Evolutionary conservation across 2,329 filamentous ascomycete genomes (phyloP).

Genomic region (Grosmannia serpens): DNA sequence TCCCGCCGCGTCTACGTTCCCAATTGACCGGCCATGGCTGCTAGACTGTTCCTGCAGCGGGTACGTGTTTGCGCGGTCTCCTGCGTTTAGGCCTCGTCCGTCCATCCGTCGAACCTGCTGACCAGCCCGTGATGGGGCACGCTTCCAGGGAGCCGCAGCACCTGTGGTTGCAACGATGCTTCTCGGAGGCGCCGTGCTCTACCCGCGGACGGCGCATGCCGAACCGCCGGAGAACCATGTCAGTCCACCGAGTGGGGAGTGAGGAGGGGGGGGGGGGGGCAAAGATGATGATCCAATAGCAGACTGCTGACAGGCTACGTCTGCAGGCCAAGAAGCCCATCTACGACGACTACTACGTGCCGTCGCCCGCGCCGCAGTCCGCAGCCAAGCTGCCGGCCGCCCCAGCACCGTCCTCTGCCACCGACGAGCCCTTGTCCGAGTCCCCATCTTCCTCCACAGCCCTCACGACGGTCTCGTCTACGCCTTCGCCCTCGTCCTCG

Average conservation of each 20-base stretch:
- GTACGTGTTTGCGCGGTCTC: conserved; percentile 23
- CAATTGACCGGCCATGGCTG: conserved; percentile 36
- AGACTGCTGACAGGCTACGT: not conserved
- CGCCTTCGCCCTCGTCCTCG: not conserved
- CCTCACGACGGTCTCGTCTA: conserved; percentile 6
- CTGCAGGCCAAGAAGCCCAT: conserved; percentile 56
- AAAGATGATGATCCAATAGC: too few species aligned
- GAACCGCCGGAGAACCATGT: conserved; percentile 30
- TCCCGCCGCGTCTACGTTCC: not conserved
- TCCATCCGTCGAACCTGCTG: not conserved
- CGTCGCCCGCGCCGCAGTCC: conserved; percentile 13
- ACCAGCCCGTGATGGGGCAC: not conserved
- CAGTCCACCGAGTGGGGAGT: not conserved
- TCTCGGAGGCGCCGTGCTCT: conserved; percentile 35
- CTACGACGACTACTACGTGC: conserved; percentile 57
- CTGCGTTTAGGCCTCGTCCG: not conserved
- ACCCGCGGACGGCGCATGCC: conserved; percentile 36
- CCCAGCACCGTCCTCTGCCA: conserved; percentile 5
- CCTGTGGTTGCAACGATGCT: conserved; percentile 42
- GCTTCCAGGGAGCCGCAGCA: conserved; percentile 34
- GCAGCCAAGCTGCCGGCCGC: conserved; percentile 6
- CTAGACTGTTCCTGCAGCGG: conserved; percentile 47
- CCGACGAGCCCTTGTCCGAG: not conserved
- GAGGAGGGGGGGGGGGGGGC: too few species aligned
- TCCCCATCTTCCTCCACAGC: not conserved